Conservation (phyloP, 345 rosid species). For the Brassica napus region DNA sequence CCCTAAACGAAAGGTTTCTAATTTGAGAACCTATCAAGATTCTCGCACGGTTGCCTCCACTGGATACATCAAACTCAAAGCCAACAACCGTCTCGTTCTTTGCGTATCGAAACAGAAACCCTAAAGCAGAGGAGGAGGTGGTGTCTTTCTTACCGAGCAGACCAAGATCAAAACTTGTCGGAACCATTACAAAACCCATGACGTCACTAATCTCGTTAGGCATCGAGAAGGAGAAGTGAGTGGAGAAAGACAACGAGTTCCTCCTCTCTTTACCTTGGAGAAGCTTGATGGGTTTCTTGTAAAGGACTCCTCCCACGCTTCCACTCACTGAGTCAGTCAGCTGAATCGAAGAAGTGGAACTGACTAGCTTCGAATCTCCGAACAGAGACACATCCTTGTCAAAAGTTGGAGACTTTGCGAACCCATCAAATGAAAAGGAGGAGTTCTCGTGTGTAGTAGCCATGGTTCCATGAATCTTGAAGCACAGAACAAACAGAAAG, state of each 20-base stretch:
- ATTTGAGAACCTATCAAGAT: slow-evolving; percentile 54
- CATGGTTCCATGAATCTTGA: slow-evolving; percentile 29
- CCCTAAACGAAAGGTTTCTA: slow-evolving; percentile 39
- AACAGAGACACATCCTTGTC: slow-evolving; percentile 49
- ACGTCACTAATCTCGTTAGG: slow-evolving; percentile 49
- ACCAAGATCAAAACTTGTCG: slow-evolving; percentile 49
- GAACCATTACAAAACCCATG: slow-evolving; percentile 69
- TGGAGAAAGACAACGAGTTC: slow-evolving; percentile 59
- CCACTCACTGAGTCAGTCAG: slow-evolving; percentile 54
- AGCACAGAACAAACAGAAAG: slow-evolving; percentile 42
- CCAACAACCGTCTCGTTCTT: slow-evolving; percentile 26
- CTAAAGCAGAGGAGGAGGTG: slow-evolving; percentile 43
- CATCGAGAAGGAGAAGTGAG: slow-evolving; percentile 69
- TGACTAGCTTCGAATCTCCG: slow-evolving; percentile 66
- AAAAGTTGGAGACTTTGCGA: slow-evolving; percentile 51
- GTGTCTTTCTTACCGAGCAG: slow-evolving; percentile 32
- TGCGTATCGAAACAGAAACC: slow-evolving; percentile 14
- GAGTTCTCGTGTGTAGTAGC: slow-evolving; percentile 44
- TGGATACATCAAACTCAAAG: slow-evolving; percentile 56
- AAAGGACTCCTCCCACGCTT: slow-evolving; percentile 54
- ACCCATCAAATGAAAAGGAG: slow-evolving; percentile 54
- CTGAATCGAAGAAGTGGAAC: slow-evolving; percentile 52
- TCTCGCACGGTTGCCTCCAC: slow-evolving; percentile 51
- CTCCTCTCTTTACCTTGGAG: slow-evolving; percentile 60
- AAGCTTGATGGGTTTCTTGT: slow-evolving; percentile 71